These are phyloP conservation scores for Glycine soja DNA, from an alignment of 306 rosid genomes.

Conservation along the genomic window DNA sequence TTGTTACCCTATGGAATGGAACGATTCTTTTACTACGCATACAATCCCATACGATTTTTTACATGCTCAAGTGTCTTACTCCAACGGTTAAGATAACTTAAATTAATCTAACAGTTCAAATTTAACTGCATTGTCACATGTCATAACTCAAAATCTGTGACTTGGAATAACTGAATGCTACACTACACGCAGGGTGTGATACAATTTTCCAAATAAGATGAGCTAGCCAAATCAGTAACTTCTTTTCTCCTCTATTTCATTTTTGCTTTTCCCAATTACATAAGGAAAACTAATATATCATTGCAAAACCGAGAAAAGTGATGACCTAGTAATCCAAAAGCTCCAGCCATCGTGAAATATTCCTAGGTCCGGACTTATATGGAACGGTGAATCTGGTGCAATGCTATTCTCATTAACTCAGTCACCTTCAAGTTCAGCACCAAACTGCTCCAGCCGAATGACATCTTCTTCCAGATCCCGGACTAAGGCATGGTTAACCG, in stretches of 20 bases:
- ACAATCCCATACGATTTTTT: too few relatives aligned
- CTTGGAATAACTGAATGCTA: conserved; percentile 11
- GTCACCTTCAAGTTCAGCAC: conserved; percentile 91
- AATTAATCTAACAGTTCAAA: conserved; percentile 29
- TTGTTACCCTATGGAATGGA: not conserved
- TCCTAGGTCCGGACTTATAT: conserved; percentile 9
- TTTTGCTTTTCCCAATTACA: conserved; percentile 23
- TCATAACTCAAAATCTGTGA: conserved; percentile 28
- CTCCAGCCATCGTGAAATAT: conserved; percentile 32
- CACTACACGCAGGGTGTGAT: not conserved
- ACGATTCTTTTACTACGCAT: not conserved
- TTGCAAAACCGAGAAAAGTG: conserved; percentile 40
- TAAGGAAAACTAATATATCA: conserved; percentile 27
- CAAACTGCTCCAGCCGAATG: conserved; percentile 80
- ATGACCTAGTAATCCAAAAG: conserved; percentile 31
- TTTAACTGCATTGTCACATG: conserved; percentile 13
- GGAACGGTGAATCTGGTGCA: conserved; percentile 28
- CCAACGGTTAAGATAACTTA: conserved; percentile 4
- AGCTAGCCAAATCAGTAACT: conserved; percentile 32
- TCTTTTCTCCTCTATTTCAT: conserved; percentile 27
- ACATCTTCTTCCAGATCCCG: conserved; percentile 82
- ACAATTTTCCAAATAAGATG: conserved; percentile 35
- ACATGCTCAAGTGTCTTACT: not conserved
- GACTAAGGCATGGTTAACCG: conserved; percentile 70
- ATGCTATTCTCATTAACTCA: conserved; percentile 33